Conservation (phyloP, 169 alveolate species). For the Cryptosporidium parvum region DNA sequence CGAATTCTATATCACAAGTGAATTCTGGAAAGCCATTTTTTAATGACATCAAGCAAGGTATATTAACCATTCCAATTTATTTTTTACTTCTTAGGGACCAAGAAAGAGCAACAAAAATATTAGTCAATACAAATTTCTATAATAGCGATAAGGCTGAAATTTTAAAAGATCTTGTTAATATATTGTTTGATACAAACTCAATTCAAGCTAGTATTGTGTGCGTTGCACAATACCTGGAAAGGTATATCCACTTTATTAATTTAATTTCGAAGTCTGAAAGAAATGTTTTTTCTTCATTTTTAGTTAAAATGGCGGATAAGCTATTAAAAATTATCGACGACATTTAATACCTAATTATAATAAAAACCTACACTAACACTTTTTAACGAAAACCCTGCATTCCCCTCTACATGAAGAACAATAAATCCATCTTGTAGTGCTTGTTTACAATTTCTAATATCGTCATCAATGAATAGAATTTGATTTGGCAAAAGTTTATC, state of each 20-base stretch:
- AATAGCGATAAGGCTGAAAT: neutral
- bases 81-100: neutral
- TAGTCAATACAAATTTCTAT: neutral
- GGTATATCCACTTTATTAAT: neutral
- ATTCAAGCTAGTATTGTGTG: constrained; percentile 1
- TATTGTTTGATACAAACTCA: neutral
- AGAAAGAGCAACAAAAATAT: constrained; percentile 2
- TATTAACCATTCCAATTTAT: constrained; percentile 18
- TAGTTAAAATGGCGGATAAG: constrained; percentile 1
- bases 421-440: constrained; percentile 61
- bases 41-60: constrained; percentile 16
- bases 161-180: neutral
- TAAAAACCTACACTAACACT: constrained; percentile 9
- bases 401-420: constrained; percentile 46
- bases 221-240: neutral
- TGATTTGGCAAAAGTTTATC: constrained; percentile 19
- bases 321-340: neutral
- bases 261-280: neutral
- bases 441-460: constrained; percentile 26
- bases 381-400: constrained; percentile 39
- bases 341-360: constrained; percentile 5
- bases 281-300: neutral
- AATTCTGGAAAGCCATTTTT: constrained; percentile 1
- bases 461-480: constrained; percentile 64
- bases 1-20: neutral